Evolutionary conservation across 208 protist species (phyloP).

Genomic region (Wallacemonas sp.): DNA sequence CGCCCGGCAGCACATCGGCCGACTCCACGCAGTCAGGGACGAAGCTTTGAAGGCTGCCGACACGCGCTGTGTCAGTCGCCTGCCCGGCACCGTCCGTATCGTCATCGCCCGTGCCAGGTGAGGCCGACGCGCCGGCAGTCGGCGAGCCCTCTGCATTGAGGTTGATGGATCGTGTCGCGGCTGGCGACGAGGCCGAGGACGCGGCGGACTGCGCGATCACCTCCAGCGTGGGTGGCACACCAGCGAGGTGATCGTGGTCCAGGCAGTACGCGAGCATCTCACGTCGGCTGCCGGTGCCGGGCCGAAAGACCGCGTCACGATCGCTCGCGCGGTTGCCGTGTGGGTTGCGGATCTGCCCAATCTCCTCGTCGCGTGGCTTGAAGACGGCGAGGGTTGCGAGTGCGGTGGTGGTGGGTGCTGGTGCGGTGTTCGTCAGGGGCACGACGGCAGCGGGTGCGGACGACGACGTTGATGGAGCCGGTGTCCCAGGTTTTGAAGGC

Average conservation of each 20-base stretch:
- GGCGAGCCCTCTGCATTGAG: neutral
- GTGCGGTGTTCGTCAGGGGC: too few relatives aligned
- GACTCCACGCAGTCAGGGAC: slow-evolving; percentile 51
- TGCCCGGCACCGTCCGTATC: neutral
- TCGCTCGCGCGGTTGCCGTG: slow-evolving; percentile 54
- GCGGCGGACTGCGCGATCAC: slow-evolving; percentile 25
- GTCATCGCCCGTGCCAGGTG: too few relatives aligned
- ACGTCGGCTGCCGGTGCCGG: slow-evolving; percentile 60
- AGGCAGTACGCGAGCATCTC: slow-evolving; percentile 75
- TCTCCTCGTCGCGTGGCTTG: slow-evolving; percentile 72
- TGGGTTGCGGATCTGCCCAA: slow-evolving; percentile 52
- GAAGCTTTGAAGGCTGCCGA: slow-evolving; percentile 67
- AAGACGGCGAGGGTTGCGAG: slow-evolving; percentile 38
- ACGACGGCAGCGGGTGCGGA: too few relatives aligned
- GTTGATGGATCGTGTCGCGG: neutral
- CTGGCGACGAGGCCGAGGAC: neutral
- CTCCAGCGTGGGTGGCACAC: slow-evolving; percentile 65
- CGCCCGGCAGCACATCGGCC: slow-evolving; percentile 56
- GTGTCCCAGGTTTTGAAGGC: too few relatives aligned
- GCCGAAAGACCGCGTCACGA: slow-evolving; percentile 39
- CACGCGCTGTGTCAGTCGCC: slow-evolving; percentile 2
- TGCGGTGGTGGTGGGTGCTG: neutral
- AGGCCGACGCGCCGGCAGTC: too few relatives aligned
- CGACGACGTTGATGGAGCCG: too few relatives aligned
- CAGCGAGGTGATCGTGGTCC: slow-evolving; percentile 61